These are phyloP conservation scores for Dictyophora rubrovolvata DNA, from an alignment of 768 basidiomycete genomes.

Conservation along the genomic window DNA sequence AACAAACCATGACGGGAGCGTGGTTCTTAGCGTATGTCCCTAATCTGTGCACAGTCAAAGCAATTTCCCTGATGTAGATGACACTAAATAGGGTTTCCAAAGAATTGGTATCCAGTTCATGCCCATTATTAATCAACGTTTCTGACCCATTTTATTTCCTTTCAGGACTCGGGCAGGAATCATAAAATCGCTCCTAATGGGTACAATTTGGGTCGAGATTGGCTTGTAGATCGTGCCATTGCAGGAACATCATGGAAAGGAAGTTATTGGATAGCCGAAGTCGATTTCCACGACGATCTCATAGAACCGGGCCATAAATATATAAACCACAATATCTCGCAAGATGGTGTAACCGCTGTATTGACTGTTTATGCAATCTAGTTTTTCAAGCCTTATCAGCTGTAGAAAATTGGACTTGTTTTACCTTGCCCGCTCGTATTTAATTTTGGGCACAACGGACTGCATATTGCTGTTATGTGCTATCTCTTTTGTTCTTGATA, in stretches of 20 bases:
- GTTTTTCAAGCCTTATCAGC: neutral
- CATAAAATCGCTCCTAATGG: conserved; percentile 72
- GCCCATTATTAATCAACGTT: neutral
- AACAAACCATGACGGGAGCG: conserved; percentile 71
- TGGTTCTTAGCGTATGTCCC: conserved; percentile 72
- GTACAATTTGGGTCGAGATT: conserved; percentile 76
- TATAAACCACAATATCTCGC: conserved; percentile 70
- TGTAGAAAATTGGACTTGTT: no score
- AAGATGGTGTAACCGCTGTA: conserved; percentile 75
- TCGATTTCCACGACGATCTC: conserved; percentile 66
- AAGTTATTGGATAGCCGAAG: conserved; percentile 64
- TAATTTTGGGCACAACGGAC: no score
- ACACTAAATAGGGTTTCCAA: conserved; percentile 49
- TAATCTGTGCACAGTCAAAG: neutral
- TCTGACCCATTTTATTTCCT: neutral
- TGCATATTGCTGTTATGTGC: no score
- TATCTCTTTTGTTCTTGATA: no score
- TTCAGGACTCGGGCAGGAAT: conserved; percentile 44
- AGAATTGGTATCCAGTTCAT: conserved; percentile 37
- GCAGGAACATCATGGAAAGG: conserved; percentile 52
- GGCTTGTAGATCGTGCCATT: conserved; percentile 57
- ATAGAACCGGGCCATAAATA: conserved; percentile 65
- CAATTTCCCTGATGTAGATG: neutral
- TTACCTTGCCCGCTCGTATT: no score
- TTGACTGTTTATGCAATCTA: conserved; percentile 41